Evolutionary conservation across 2,329 filamentous ascomycete genomes (phyloP).

Genomic region (Fusarium pseudocircinatum): DNA sequence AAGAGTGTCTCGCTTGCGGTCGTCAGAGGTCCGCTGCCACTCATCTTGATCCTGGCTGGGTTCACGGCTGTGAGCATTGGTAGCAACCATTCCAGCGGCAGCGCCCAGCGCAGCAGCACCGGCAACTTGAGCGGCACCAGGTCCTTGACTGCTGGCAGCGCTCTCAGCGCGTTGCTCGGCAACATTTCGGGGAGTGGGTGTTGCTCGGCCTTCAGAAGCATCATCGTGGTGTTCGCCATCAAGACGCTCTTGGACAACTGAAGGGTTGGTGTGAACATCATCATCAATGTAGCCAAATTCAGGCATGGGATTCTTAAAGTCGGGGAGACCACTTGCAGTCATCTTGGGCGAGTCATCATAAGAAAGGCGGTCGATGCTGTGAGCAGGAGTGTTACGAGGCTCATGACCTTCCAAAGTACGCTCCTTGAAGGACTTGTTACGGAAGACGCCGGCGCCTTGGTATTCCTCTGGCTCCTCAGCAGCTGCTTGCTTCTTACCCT

Average conservation of each 20-base stretch:
- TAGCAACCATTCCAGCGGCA: constrained; percentile 56
- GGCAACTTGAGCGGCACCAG: constrained; percentile 61
- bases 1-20: constrained; percentile 72
- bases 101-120: constrained; percentile 55
- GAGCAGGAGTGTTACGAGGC: constrained; percentile 65
- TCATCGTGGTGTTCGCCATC: constrained; percentile 58
- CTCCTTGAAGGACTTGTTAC: constrained; percentile 74
- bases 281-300: constrained; percentile 76
- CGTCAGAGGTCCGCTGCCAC: constrained; percentile 69
- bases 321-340: constrained; percentile 75
- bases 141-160: constrained; percentile 46
- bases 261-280: constrained; percentile 86
- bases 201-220: constrained; percentile 66
- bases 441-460: constrained; percentile 61
- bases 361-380: constrained; percentile 67
- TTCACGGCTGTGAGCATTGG: constrained; percentile 58
- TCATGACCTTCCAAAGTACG: constrained; percentile 66
- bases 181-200: constrained; percentile 54
- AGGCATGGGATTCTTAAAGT: constrained; percentile 75
- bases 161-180: constrained; percentile 47
- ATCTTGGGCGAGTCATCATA: constrained; percentile 66
- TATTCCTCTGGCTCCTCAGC: constrained; percentile 52
- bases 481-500: constrained; percentile 56
- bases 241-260: constrained; percentile 79
- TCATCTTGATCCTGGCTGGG: constrained; percentile 69